Evolutionary conservation across 148 eudicot genomes (phyloP).

Genomic region (Arctostaphylos glauca): DNA sequence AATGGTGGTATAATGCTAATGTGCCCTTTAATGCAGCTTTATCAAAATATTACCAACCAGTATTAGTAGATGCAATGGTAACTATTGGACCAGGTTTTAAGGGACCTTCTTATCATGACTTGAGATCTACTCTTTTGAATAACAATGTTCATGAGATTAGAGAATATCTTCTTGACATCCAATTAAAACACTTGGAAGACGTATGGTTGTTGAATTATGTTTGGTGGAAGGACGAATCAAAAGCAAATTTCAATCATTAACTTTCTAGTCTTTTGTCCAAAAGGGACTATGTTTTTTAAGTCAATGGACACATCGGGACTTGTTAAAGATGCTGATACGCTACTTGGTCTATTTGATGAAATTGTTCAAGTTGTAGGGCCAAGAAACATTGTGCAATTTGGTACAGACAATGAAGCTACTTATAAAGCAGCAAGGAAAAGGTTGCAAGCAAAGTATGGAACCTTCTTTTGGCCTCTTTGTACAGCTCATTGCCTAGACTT

Average conservation of each 20-base stretch:
- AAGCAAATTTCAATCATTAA: too few relatives aligned
- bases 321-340: constrained; percentile 11
- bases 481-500: too few relatives aligned
- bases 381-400: constrained; percentile 16
- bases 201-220: too few relatives aligned
- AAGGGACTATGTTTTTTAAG: not conserved
- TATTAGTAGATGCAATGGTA: not conserved
- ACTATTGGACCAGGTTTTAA: not conserved
- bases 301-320: constrained; percentile 8
- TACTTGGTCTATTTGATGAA: constrained; percentile 15
- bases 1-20: constrained; percentile 7
- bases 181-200: too few relatives aligned
- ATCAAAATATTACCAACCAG: too few relatives aligned
- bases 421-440: constrained; percentile 21
- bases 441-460: too few relatives aligned
- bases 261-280: too few relatives aligned
- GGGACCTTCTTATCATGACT: constrained; percentile 4
- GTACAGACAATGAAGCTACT: constrained; percentile 19
- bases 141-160: too few relatives aligned
- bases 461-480: too few relatives aligned
- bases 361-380: constrained; percentile 14
- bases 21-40: not conserved
- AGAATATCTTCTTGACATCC: too few relatives aligned
- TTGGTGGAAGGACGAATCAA: too few relatives aligned
- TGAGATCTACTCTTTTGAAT: too few relatives aligned